phyloP scores from a whole-genome alignment of 2,329 filamentous ascomycete species.

The Claviceps pusilla region DNA sequence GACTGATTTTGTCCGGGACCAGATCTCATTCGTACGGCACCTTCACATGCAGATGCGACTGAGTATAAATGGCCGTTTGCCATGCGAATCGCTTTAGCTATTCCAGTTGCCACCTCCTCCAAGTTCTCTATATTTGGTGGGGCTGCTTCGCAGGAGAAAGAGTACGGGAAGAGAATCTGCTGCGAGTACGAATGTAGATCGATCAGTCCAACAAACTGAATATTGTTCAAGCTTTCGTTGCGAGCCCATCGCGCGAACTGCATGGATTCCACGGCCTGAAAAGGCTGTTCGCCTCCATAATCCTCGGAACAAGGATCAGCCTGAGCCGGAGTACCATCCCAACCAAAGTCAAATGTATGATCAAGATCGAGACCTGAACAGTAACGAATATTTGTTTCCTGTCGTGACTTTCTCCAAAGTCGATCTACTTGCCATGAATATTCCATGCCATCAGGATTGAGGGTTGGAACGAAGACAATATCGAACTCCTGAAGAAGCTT shows the following conservation, averaged over 20 bases:
- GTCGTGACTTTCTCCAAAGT: conserved; percentile 87
- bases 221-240: conserved; percentile 60
- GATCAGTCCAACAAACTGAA: conserved; percentile 67
- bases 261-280: conserved; percentile 67
- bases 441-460: conserved; percentile 89
- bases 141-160: conserved; percentile 61
- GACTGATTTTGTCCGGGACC: conserved; percentile 11
- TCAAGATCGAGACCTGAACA: conserved; percentile 85
- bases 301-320: conserved; percentile 80
- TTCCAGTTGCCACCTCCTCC: conserved; percentile 72
- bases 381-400: conserved; percentile 65
- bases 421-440: conserved; percentile 88
- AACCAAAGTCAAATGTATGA: conserved; percentile 70
- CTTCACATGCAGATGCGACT: conserved; percentile 75
- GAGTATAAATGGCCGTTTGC: conserved; percentile 61
- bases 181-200: conserved; percentile 94
- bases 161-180: conserved; percentile 84
- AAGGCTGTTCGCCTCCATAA: conserved; percentile 70
- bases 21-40: conserved; percentile 35
- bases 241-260: conserved; percentile 67
- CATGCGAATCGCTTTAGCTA: conserved; percentile 79
- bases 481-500: conserved; percentile 73
- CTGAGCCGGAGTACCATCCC: conserved; percentile 52
- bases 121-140: conserved; percentile 85
- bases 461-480: conserved; percentile 70